Evolutionary conservation across 768 basidiomycete genomes (phyloP).

Genomic region (Pisolithus tinctorius): DNA sequence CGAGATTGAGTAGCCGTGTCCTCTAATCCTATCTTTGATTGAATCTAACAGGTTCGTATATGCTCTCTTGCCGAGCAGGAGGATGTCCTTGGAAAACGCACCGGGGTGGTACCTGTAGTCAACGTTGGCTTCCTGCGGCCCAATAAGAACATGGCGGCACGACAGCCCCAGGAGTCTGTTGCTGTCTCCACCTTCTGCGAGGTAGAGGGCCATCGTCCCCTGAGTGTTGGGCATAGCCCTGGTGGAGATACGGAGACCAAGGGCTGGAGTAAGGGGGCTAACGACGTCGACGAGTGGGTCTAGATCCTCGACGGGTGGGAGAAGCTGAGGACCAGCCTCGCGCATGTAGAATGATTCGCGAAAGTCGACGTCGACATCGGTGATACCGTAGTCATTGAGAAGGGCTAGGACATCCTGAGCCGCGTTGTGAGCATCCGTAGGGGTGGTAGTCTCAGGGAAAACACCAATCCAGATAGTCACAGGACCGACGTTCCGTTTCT

Average conservation of each 20-base stretch:
- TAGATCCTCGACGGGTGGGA: constrained; percentile 20
- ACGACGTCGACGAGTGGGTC: constrained; percentile 3
- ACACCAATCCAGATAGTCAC: constrained; percentile 38
- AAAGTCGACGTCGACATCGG: constrained; percentile 32
- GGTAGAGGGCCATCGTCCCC: constrained; percentile 32
- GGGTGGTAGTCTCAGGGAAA: constrained; percentile 25
- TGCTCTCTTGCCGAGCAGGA: too few species aligned
- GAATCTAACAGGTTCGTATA: too few species aligned
- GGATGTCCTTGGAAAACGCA: too few species aligned
- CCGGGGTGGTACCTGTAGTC: too few species aligned
- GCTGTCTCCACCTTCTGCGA: constrained; percentile 27
- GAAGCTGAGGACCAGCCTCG: constrained; percentile 28
- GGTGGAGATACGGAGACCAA: constrained; percentile 30
- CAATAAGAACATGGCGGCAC: constrained; percentile 25
- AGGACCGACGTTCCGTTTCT: constrained; percentile 16
- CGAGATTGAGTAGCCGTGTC: constrained; percentile 5
- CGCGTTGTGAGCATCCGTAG: constrained; percentile 22
- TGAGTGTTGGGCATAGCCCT: constrained; percentile 22
- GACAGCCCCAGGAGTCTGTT: constrained; percentile 22
- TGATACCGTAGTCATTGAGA: constrained; percentile 26
- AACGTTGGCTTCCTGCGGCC: constrained; percentile 11
- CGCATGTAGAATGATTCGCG: constrained; percentile 24
- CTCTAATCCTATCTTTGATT: too few species aligned
- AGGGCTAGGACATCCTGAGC: constrained; percentile 26
- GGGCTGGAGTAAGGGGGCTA: constrained; percentile 26